Evolutionary conservation across 352 stramenopile species (phyloP).

Genomic region (Pythium guiyangense): DNA sequence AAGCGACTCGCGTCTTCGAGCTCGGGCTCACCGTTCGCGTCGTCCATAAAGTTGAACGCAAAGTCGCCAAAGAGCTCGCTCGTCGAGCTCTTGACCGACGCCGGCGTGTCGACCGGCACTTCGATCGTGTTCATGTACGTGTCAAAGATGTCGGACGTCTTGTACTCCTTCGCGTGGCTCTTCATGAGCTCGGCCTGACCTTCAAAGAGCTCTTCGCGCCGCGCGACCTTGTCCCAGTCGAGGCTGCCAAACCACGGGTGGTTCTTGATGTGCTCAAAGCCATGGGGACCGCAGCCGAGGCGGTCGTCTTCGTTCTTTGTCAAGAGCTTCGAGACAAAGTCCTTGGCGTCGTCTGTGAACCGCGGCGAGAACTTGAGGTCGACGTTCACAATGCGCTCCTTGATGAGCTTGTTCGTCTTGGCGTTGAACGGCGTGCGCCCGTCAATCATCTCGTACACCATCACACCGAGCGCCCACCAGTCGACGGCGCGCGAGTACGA

Average conservation of each 20-base stretch:
- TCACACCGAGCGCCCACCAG: conserved; percentile 86
- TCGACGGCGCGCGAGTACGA: conserved; percentile 87
- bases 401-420: conserved; percentile 84
- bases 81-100: conserved; percentile 65
- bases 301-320: conserved; percentile 91
- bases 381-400: conserved; percentile 81
- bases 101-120: conserved; percentile 78
- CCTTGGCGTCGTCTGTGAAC: conserved; percentile 79
- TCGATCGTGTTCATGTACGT: conserved; percentile 87
- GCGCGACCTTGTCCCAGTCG: conserved; percentile 78
- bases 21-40: conserved; percentile 24
- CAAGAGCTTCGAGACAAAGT: conserved; percentile 87
- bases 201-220: conserved; percentile 55
- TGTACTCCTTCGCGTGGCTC: conserved; percentile 77
- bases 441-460: conserved; percentile 90
- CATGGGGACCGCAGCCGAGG: conserved; percentile 89
- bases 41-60: conserved; percentile 81
- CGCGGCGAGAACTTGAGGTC: conserved; percentile 79
- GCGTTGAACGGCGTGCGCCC: conserved; percentile 86
- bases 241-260: conserved; percentile 87
- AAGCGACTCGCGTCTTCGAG: conserved; percentile 14
- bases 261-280: conserved; percentile 83
- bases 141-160: conserved; percentile 76
- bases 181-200: conserved; percentile 79
- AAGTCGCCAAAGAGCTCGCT: conserved; percentile 80